Base-by-base conservation (phyloP, 352 stramenopile genomes). In the Globisporangium nagaii region DNA sequence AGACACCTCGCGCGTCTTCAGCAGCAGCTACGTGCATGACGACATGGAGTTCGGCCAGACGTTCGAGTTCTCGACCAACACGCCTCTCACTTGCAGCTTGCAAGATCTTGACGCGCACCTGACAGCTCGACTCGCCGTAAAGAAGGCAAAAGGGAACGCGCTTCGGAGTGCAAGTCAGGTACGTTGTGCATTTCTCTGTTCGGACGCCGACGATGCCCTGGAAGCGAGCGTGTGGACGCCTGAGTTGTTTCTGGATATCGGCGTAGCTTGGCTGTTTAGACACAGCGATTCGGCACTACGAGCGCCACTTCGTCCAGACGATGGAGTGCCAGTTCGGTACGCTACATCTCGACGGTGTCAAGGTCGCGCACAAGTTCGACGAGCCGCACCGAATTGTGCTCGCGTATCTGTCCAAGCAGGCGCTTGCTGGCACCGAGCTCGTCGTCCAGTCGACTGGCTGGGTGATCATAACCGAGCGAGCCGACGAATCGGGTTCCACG, bases 11-110 rank as follows among this genome's bases (percentile, higher is more conserved):
- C 43, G 53, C 27, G 53, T 44, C 9, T 52, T 59, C 53, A 46
- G 30, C 41, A 45, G n/a, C 42, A 59, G 53, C 12, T 24, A 35
- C 17, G 53, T 52, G 42, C 49, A 60, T n/a, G 5, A 53, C n/a
- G 43, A 53, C 17, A 2, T 30, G 31, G 6, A 30, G 9, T 32
- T 43, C 1, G 46, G 46, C 1, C 31, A 53, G 25, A 40, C 25
- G 20, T 28, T 41, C 13, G 46, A 53, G 46, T 44, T 53, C 13
- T 31, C 2, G 9, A 53, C 46, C 12, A 53, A 53, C 32, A 44
- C 22, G 22, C 31, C 31, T 15, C 6, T 48, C 2, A 4, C 9
- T 1, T 46, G 32, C 25, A 30, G 12, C 3, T 0, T 47, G 7
- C 22, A 12, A 5, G 17, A 44, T 2, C 25, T 59, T 15, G 7